Percentiles rank a stretch among this genome's conserved stretches.
Conservation (phyloP, 495 filamentous ascomycete genomes). For the Penicillium alfredii region DNA sequence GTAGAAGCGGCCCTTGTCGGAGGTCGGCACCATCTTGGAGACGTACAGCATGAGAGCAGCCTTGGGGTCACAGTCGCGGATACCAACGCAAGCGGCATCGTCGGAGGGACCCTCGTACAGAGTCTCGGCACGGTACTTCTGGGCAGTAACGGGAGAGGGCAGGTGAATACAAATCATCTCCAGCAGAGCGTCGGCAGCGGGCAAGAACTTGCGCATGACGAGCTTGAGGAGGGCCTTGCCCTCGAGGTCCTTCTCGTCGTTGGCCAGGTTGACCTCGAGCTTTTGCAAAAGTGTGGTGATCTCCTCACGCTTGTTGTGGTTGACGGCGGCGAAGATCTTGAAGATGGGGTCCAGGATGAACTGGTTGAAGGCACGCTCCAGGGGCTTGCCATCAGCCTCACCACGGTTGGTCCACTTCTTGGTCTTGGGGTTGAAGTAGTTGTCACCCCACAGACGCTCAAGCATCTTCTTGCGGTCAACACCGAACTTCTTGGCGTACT, state of each 20-base stretch:
- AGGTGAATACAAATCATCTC: conserved; percentile 99
- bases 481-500: conserved; percentile 99
- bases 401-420: conserved; percentile 97
- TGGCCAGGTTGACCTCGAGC: conserved; percentile 81
- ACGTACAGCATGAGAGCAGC: conserved; percentile 99
- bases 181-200: conserved; percentile 93
- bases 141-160: conserved; percentile 90
- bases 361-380: conserved; percentile 98
- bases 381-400: conserved; percentile 72
- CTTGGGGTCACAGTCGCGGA: conserved; percentile 97
- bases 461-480: conserved; percentile 99
- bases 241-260: conserved; percentile 87
- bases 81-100: conserved; percentile 86
- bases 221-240: conserved; percentile 97
- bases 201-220: conserved; percentile 97
- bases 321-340: conserved; percentile 90
- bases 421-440: conserved; percentile 98
- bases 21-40: conserved; percentile 99
- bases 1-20: conserved; percentile 99
- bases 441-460: conserved; percentile 99
- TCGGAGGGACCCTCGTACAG: conserved; percentile 96
- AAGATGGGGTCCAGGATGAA: conserved; percentile 99
- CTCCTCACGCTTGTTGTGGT: conserved; percentile 99
- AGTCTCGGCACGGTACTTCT: conserved; percentile 97
- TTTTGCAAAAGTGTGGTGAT: conserved; percentile 75